Conservation (phyloP, 2,329 filamentous ascomycete genomes). For the Lachnellula hyalina region DNA sequence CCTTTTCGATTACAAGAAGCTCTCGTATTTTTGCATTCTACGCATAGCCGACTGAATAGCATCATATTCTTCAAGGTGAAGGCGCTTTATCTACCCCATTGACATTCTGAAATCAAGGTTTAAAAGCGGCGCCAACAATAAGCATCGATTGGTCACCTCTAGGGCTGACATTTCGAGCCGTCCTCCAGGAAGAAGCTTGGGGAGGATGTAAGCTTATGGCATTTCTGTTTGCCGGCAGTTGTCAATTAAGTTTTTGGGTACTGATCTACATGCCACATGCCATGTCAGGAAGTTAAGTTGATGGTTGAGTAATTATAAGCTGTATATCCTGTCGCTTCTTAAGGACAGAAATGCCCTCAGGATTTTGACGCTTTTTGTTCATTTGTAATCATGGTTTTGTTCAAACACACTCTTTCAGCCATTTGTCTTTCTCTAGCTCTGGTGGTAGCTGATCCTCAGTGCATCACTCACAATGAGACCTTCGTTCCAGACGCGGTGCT, state of each 20-base stretch:
- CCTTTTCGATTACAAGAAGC: no score
- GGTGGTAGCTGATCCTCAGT: not conserved
- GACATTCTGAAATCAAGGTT: no score
- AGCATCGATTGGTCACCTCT: no score
- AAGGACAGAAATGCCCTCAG: not conserved
- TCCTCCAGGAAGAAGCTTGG: not conserved
- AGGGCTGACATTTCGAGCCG: not conserved
- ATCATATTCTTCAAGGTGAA: no score
- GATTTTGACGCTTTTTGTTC: not conserved
- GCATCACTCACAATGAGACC: slow-evolving; percentile 14
- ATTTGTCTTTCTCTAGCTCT: not conserved
- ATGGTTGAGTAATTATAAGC: not conserved
- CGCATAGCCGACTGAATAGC: no score
- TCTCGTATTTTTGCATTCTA: no score
- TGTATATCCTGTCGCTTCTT: not conserved
- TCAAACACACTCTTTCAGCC: not conserved
- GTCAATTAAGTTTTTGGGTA: not conserved
- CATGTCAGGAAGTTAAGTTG: not conserved
- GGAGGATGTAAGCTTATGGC: not conserved
- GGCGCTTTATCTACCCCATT: no score
- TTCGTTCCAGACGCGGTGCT: slow-evolving; percentile 38
- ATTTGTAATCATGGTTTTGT: not conserved
- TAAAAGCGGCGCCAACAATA: no score
- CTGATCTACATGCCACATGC: not conserved
- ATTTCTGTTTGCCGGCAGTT: not conserved